These are phyloP conservation scores for Alternaria ethzedia DNA, from an alignment of 2,329 filamentous ascomycete species.

Conservation along the genomic window DNA sequence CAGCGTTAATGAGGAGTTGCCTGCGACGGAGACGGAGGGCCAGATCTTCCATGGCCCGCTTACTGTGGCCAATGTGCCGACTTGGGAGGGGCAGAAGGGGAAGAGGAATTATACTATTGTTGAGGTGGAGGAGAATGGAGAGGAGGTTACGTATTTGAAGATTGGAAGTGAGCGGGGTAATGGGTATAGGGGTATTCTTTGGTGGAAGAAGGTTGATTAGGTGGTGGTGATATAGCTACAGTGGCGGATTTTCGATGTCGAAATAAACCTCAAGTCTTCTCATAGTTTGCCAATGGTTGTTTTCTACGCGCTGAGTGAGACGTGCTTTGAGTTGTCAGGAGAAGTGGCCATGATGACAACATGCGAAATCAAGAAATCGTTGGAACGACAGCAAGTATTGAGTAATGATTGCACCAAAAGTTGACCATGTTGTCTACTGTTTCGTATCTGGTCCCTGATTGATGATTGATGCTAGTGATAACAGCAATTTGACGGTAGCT, in stretches of 20 bases:
- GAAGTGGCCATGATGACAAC: not conserved
- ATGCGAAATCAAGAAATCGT: not conserved
- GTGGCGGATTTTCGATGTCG: not conserved
- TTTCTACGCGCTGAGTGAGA: not conserved
- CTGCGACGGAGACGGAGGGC: constrained; percentile 23
- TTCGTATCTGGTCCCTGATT: accelerated
- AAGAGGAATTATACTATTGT: constrained; percentile 34
- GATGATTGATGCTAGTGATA: not conserved
- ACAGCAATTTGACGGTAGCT: too few species aligned
- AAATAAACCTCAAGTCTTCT: not conserved
- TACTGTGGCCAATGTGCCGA: constrained; percentile 33
- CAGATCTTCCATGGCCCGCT: constrained; percentile 39
- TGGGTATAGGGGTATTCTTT: constrained; percentile 29
- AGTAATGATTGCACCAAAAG: not conserved
- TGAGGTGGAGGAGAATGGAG: constrained; percentile 13
- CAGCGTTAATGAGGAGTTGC: constrained; percentile 18
- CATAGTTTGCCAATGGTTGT: not conserved
- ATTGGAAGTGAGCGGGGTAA: constrained; percentile 33
- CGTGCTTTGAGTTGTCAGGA: not conserved
- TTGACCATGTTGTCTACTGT: not conserved
- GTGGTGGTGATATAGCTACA: not conserved
- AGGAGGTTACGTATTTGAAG: constrained; percentile 18
- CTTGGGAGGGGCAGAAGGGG: constrained; percentile 26
- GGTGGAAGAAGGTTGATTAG: constrained; percentile 32
- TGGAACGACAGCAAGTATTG: not conserved